Conservation (phyloP, 805 yeast genomes). For the Yamadazyma olivae region DNA sequence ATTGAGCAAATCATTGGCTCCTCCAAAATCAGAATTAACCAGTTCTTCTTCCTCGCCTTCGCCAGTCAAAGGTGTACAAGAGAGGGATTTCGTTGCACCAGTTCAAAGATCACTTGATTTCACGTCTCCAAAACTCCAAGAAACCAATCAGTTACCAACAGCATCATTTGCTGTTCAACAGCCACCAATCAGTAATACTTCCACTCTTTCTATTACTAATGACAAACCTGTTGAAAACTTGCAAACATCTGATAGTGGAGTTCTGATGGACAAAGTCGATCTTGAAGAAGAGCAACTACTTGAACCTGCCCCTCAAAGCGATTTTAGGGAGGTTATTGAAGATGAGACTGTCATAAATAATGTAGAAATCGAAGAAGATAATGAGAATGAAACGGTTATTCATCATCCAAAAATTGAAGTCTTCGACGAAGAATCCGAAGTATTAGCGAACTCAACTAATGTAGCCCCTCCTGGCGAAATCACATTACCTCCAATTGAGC, state of each 20-base stretch:
- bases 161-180: neutral
- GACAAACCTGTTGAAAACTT: neutral
- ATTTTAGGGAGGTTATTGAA: neutral
- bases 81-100: neutral
- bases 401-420: neutral
- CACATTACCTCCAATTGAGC: conserved; percentile 39
- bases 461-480: conserved; percentile 33
- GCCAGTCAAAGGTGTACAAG: conserved; percentile 2
- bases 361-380: neutral
- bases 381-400: neutral
- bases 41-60: conserved; percentile 13
- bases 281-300: neutral
- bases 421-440: conserved; percentile 15
- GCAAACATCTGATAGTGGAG: neutral
- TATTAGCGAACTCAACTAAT: conserved; percentile 44
- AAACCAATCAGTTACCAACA: neutral
- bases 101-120: neutral
- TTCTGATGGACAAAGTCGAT: neutral
- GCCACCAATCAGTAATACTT: neutral
- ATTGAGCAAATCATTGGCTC: conserved; percentile 6
- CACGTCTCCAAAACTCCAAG: neutral
- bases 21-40: conserved; percentile 10
- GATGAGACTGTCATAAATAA: neutral
- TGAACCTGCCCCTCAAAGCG: neutral
- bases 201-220: neutral